These are phyloP conservation scores for Mikania micrantha DNA, from an alignment of 129 eudicot genomes.

Conservation along the genomic window DNA sequence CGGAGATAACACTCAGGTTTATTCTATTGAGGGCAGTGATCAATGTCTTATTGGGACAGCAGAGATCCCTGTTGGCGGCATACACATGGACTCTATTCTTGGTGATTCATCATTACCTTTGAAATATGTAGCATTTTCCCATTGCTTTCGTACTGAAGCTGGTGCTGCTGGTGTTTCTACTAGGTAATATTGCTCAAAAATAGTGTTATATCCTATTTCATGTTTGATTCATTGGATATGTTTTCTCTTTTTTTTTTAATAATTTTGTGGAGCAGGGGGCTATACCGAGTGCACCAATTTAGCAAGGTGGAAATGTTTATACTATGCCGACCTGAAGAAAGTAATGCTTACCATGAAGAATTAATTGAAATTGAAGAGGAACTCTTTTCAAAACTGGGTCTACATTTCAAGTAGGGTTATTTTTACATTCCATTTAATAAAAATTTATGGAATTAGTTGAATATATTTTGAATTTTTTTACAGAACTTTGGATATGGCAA, in stretches of 20 bases:
- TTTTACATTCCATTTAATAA: neutral
- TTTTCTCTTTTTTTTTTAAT: neutral
- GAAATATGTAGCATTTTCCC: slow-evolving; percentile 88
- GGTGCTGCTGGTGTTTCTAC: slow-evolving; percentile 97
- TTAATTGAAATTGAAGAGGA: slow-evolving; percentile 79
- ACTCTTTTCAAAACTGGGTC: slow-evolving; percentile 73
- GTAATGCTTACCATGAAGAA: slow-evolving; percentile 72
- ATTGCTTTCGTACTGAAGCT: slow-evolving; percentile 97
- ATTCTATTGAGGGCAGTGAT: slow-evolving; percentile 83
- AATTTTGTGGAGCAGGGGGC: slow-evolving; percentile 56
- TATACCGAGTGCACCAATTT: slow-evolving; percentile 94
- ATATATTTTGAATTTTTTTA: slow-evolving; percentile 3
- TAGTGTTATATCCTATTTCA: neutral
- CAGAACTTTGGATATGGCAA: slow-evolving; percentile 94
- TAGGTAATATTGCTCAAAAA: slow-evolving; percentile 37
- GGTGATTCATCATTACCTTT: slow-evolving; percentile 65
- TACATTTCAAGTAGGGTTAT: slow-evolving; percentile 72
- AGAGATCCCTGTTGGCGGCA: slow-evolving; percentile 94
- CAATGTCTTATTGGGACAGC: slow-evolving; percentile 99
- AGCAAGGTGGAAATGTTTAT: slow-evolving; percentile 98
- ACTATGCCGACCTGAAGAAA: slow-evolving; percentile 85
- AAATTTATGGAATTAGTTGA: neutral
- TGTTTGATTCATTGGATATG: neutral
- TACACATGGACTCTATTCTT: slow-evolving; percentile 96
- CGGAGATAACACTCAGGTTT: slow-evolving; percentile 90